Evolutionary conservation across 2,329 filamentous ascomycete species (phyloP), one percentile per base, ranked within the genome.

Genomic region (Exophiala mesophila): DNA sequence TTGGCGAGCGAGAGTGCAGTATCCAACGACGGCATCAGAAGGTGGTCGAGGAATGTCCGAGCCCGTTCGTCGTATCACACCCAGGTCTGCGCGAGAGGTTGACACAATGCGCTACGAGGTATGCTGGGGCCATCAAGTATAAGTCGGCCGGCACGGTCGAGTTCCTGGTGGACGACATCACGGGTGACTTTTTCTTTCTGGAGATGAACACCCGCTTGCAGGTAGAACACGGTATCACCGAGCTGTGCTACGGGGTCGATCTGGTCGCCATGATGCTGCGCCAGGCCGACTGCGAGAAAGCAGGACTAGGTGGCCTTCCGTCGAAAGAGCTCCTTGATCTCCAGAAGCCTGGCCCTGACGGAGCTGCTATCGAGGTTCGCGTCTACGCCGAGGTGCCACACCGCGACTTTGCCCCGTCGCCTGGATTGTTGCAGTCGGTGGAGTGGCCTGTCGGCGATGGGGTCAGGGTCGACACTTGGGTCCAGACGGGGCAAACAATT

Each of bases 81-180:
- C 61, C 62, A 69, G 78, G 62, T 74, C 80, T 78, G 71, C 82
- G 57, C 62, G 77, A 67, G 74, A 79, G 61, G 75, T 77, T 78
- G 9, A 63, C 68, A 1, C 80, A 81, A 3, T 74, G 83, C 9
- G 86, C 88, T 3, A 83, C 94, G 3, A 77, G 79, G n/a, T 65
- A 79, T 13, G 73, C 74, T 0, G 68, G 71, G 51, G 71, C 68
- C 0, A 68, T 76, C 44, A 65, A 67, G 3, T 95, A 95, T 57
- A 83, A 84, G n/a, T 87, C 85, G 5, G 88, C 87, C 6, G 88
- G 88, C 1, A 95, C 88, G 0, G 84, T 95, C 15, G 88, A 95
- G 65, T 95, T 89, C 59, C 84, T 95, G 31, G 82, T 94, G 4
- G 88, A 95, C 63, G 85, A 88, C 59, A 80, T 86, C 55, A 82